Base-by-base conservation (phyloP, 1,284 basidiomycete genomes). In the Microbotryum lychnidis-dioicae region DNA sequence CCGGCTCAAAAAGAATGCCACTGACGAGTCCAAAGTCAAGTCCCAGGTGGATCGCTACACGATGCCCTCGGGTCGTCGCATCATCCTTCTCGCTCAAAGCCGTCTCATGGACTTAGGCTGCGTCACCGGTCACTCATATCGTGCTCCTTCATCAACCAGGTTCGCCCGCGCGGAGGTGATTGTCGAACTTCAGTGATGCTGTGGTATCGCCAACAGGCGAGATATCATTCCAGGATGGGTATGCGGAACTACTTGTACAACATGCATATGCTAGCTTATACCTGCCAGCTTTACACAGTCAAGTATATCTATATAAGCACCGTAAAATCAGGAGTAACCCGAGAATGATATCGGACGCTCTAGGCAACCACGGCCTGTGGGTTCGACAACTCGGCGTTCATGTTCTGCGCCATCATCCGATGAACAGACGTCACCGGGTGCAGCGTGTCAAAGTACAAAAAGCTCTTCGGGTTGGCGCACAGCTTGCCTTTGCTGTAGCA, bases 31-130 rank as follows among this genome's bases (percentile, higher is more conserved):
- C 76, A 97, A 98, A 81, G 83, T 99, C 81, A 99, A 99, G 83
- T 96, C 94, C 72, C 94, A 99, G 80, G 94, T 99, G 60, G 94
- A 99, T 80, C 89, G 94, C 71, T 98, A 81, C 84, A 96, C 91
- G 73, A 91, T 93, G 86, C 71, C 85, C 63, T 84, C 79, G 61
- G 92, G 91, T 63, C 88, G 90, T 68, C 94, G 97, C 82, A 80
- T 99, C 79, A 88, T 99, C 79, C 86, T 99, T 61, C 89, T 98
- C 67, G 94, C 94, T 61, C 91, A 97, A 76, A 96, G 94, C 69
- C 94, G 96, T 81, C 88, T 98, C 67, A 96, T 98, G 77, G 98
- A 98, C 84, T 82, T 98, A 72, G 96, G 94, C 81, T 93, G 79
- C 64, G 12, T 76, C 56, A 76, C 76, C 50, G 77, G 77, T 63